Evolutionary conservation across 2,329 filamentous ascomycete species (phyloP).

Genomic region (Fusarium agapanthi): DNA sequence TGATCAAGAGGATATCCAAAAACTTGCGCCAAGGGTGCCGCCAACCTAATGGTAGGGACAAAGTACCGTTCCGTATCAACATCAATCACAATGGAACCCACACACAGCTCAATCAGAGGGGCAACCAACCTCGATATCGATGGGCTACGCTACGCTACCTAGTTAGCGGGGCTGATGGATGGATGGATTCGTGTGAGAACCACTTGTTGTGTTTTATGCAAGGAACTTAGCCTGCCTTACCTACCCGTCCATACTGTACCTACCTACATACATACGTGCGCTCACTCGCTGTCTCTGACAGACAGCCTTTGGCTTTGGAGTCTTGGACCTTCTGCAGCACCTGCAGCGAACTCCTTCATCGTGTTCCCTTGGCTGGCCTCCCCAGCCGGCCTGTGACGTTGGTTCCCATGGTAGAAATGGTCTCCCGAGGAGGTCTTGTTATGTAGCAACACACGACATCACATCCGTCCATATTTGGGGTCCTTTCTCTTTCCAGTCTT

Average conservation of each 20-base stretch:
- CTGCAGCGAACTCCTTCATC: not conserved
- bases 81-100: conserved; percentile 4
- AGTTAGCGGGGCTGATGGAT: conserved; percentile 8
- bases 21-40: not conserved
- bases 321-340: not conserved
- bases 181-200: not conserved
- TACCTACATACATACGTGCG: not conserved
- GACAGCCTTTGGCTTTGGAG: not conserved
- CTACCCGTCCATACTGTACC: conserved; percentile 22
- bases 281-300: not conserved
- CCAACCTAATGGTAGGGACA: conserved; percentile 3
- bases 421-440: conserved; percentile 4
- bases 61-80: conserved; percentile 9
- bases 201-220: conserved; percentile 20
- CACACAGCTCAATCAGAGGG: conserved; percentile 3
- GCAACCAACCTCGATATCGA: conserved; percentile 19
- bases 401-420: conserved; percentile 17
- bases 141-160: not conserved
- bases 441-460: conserved; percentile 19
- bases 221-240: conserved; percentile 29
- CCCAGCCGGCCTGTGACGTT: conserved; percentile 26
- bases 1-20: not conserved
- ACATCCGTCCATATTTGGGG: conserved; percentile 9
- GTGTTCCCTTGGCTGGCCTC: conserved; percentile 12
- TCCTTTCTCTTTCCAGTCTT: conserved; percentile 32